A percentile compares a stretch with the other conserved stretches of the same genome.
Conservation (phyloP, 2,329 filamentous ascomycete species). For the Fusarium sp. region DNA sequence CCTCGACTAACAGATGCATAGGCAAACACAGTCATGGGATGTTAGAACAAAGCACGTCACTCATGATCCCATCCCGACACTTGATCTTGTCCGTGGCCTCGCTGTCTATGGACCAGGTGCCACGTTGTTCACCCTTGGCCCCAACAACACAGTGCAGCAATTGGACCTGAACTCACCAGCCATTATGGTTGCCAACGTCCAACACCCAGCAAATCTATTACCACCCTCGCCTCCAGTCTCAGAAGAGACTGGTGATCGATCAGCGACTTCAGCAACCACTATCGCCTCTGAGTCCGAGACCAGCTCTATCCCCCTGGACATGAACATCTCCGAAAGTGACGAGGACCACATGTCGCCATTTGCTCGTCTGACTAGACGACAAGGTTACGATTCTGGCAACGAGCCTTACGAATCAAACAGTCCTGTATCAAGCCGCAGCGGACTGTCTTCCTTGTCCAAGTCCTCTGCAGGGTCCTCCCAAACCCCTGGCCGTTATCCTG, state of each 20-base stretch:
- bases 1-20: conserved; percentile 58
- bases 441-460: conserved; percentile 69
- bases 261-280: conserved; percentile 60
- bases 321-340: conserved; percentile 78
- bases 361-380: conserved; percentile 79
- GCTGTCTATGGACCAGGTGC: conserved; percentile 91
- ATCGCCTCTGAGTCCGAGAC: conserved; percentile 67
- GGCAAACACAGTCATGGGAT: conserved; percentile 95
- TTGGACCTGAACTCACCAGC: conserved; percentile 90
- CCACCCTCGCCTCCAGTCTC: conserved; percentile 88
- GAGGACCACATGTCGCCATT: conserved; percentile 82
- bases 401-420: conserved; percentile 74
- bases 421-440: conserved; percentile 73
- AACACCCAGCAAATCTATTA: conserved; percentile 83
- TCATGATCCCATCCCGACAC: conserved; percentile 87
- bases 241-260: conserved; percentile 74
- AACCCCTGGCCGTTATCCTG: conserved; percentile 63
- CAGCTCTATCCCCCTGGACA: conserved; percentile 68
- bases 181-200: conserved; percentile 85
- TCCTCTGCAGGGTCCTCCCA: conserved; percentile 70
- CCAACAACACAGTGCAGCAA: conserved; percentile 91
- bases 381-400: conserved; percentile 71
- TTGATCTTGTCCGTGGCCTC: conserved; percentile 83
- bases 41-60: conserved; percentile 98
- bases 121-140: conserved; percentile 90